Evolutionary conservation across 805 yeast genomes (phyloP).

Genomic region (Candida pseudofarinosa): DNA sequence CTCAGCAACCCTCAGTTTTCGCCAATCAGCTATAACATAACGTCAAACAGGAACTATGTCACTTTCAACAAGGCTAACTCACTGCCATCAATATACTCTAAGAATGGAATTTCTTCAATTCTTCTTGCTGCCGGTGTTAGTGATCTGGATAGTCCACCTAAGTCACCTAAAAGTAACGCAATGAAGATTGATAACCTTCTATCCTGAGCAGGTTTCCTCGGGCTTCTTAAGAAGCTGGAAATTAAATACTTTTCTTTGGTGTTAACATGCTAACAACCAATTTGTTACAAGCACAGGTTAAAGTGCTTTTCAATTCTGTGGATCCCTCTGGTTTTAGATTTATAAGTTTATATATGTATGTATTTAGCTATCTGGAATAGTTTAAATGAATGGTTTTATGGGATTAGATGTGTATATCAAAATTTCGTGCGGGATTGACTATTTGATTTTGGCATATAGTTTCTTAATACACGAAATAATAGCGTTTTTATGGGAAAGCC

Average conservation of each 20-base stretch:
- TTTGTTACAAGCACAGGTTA: slow-evolving; percentile 1
- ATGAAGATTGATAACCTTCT: slow-evolving; percentile 17
- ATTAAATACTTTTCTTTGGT: too few relatives aligned
- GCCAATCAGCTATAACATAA: slow-evolving; percentile 7
- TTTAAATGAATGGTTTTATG: too few relatives aligned
- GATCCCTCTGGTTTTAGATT: not conserved
- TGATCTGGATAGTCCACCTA: slow-evolving; percentile 2
- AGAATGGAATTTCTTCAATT: slow-evolving; percentile 26
- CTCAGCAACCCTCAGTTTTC: slow-evolving; percentile 13
- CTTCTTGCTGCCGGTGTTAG: slow-evolving; percentile 25
- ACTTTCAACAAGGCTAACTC: not conserved
- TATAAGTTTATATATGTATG: not conserved
- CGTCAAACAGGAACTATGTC: slow-evolving; percentile 1
- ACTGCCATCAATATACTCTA: not conserved
- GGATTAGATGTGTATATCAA: not conserved
- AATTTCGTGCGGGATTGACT: not conserved
- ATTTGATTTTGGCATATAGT: too few relatives aligned
- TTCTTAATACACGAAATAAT: too few relatives aligned
- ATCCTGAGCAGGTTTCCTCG: not conserved
- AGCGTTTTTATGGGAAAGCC: not conserved
- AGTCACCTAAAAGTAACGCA: slow-evolving; percentile 11
- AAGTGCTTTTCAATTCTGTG: not conserved
- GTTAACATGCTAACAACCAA: too few relatives aligned
- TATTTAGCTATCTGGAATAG: not conserved
- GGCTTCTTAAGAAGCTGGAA: not conserved